phyloP scores from a whole-genome alignment of 2,329 filamentous ascomycete genomes.

The Aspergillus phoenicis region DNA sequence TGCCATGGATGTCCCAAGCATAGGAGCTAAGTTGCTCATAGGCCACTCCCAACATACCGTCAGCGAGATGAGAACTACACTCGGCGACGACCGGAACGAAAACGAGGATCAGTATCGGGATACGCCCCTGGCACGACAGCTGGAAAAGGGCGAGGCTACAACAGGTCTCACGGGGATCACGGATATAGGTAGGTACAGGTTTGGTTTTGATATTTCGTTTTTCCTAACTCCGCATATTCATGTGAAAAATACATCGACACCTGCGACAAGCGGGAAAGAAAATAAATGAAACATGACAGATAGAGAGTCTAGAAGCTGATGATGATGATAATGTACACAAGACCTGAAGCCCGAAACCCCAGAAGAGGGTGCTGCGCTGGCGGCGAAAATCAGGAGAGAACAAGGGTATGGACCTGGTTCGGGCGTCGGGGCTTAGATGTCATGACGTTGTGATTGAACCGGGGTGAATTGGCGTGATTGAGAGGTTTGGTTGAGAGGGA shows the following conservation, averaged over 20 bases:
- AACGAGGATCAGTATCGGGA: slow-evolving; percentile 43
- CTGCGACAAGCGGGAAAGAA: slow-evolving; percentile 21
- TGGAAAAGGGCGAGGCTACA: slow-evolving; percentile 59
- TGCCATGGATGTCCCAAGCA: background rate
- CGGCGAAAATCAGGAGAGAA: slow-evolving; percentile 49
- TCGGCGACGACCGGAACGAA: slow-evolving; percentile 43
- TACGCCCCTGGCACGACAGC: slow-evolving; percentile 55
- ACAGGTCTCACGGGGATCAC: slow-evolving; percentile 40
- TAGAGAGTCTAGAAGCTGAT: slow-evolving; percentile 24
- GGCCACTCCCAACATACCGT: slow-evolving; percentile 35
- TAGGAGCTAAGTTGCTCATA: slow-evolving; percentile 10
- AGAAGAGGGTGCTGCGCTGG: slow-evolving; percentile 35
- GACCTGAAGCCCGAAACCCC: slow-evolving; percentile 38
- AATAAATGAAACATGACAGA: slow-evolving; percentile 16
- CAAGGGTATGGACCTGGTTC: slow-evolving; percentile 59
- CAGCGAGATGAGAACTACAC: slow-evolving; percentile 33
- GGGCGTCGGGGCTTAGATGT: slow-evolving; percentile 55
- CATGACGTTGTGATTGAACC: slow-evolving; percentile 14
- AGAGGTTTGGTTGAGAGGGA: background rate
- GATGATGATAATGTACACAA: slow-evolving; percentile 48
- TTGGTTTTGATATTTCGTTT: slow-evolving; percentile 18
- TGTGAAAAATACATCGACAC: slow-evolving; percentile 22
- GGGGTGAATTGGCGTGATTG: slow-evolving; percentile 14
- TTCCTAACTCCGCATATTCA: slow-evolving; percentile 32
- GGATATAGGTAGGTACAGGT: slow-evolving; percentile 43